Conservation (phyloP, 176 grass and related monocot genomes). For the Aechmea fasciata region DNA sequence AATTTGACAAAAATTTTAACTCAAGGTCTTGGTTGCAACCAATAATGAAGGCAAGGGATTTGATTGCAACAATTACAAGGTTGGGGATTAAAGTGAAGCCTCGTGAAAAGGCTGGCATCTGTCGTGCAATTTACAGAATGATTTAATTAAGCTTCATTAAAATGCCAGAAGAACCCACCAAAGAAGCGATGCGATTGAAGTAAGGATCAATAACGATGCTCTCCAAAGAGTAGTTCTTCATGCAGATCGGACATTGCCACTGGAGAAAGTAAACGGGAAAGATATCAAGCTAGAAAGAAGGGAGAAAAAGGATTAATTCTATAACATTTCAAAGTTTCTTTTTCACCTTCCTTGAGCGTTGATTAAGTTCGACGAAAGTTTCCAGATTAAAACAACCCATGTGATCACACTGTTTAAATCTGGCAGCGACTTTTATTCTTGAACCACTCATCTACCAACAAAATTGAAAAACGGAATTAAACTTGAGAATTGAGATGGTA, state of each 20-base stretch:
- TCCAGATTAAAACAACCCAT: constrained; percentile 96
- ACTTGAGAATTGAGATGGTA: background rate
- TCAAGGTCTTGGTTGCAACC: no score
- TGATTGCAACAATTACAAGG: no score
- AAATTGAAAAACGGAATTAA: background rate
- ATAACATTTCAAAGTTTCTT: constrained; percentile 4
- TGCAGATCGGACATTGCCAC: constrained; percentile 97
- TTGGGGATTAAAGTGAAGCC: no score
- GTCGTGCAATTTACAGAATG: no score
- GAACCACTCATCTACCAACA: constrained; percentile 67
- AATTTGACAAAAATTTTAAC: no score
- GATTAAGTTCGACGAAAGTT: constrained; percentile 82
- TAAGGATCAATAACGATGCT: constrained; percentile 86
- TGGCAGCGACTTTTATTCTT: constrained; percentile 73
- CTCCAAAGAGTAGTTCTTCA: constrained; percentile 75
- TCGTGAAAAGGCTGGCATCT: no score
- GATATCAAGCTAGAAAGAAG: background rate
- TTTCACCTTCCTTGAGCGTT: constrained; percentile 69
- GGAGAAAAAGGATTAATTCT: constrained; percentile 9
- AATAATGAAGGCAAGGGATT: no score
- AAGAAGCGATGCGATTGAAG: constrained; percentile 81
- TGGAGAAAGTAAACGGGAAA: constrained; percentile 28
- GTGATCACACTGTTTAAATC: constrained; percentile 85
- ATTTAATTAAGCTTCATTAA: constrained; percentile 4
- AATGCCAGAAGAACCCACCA: constrained; percentile 45